Evolutionary conservation across 1,139 yeast genomes (phyloP), one percentile per base, ranked within the genome.

Genomic region (Hansenula lynferdii): DNA sequence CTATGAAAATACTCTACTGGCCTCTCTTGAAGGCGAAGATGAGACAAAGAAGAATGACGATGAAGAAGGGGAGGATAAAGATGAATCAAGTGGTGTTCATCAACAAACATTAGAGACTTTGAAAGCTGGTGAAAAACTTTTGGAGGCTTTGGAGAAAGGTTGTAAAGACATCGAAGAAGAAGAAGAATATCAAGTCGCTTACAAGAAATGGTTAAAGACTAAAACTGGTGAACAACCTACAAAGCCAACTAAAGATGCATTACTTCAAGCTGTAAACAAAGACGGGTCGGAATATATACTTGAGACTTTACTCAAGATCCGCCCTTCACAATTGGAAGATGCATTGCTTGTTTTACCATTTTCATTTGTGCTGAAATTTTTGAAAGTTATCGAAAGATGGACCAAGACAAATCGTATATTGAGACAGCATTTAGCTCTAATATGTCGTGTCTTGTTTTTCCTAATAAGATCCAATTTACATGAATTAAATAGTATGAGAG

Each of bases 101-200:
- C 82, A 82, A 50, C 96, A 89, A 61, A 89, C 96, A 0, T 69
- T 83, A 57, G 98, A 92, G 55, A 85, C 97, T 2, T 72, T 92
- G 54, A 92, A 92, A 61, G 94, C 97, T 0, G 97, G 98, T 49
- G 99, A 92, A 62, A 82, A 81, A 53, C 65, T 92, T 37, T 82
- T 89, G 75, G 98, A 92, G 57, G 97, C 97, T 0, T 67, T 92
- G 35, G 97, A 92, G 48, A 69, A 90, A 47, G 95, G 95, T 3
- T 65, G 67, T 23, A 78, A 75, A 41, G 97, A 89, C 51, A 64
- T 86, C 31, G 79, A 75, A 31, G 76, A 76, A n/a, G 57, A 61
- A 23, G 76, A 70, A 40, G 72, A 70, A 37, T 80, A 82, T 53
- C 57, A 62, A 31, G 54, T 50, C 21, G 62, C 57, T 9, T 41